Percentiles rank a stretch among this genome's conserved stretches.
These are phyloP conservation scores for Penicillium soppii DNA, from an alignment of 495 filamentous ascomycete genomes.

Conservation along the genomic window DNA sequence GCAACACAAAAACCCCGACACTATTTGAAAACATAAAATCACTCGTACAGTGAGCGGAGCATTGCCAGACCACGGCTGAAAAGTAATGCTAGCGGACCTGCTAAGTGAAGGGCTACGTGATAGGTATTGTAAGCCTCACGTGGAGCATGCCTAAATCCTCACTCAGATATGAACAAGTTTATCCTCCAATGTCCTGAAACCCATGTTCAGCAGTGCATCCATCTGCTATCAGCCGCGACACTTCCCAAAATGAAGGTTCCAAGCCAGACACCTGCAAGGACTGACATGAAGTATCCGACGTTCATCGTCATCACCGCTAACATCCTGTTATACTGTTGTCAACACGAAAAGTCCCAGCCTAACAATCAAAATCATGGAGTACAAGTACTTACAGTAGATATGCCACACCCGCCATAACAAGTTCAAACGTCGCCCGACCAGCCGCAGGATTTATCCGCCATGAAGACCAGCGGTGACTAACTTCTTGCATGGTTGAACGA, in stretches of 20 bases:
- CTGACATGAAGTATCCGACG: slow-evolving; percentile 31
- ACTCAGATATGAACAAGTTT: background rate
- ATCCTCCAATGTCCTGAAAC: background rate
- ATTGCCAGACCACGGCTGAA: too few relatives aligned
- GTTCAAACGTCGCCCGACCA: slow-evolving; percentile 21
- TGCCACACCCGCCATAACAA: slow-evolving; percentile 22
- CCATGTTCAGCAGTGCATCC: slow-evolving; percentile 19
- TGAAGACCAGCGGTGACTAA: slow-evolving; percentile 22
- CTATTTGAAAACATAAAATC: too few relatives aligned
- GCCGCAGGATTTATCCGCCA: slow-evolving; percentile 30
- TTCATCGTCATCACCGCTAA: slow-evolving; percentile 37
- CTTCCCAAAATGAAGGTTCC: slow-evolving; percentile 33
- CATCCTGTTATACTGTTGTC: slow-evolving; percentile 19
- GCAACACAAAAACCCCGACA: too few relatives aligned
- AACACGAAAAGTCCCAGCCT: background rate
- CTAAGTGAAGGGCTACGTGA: too few relatives aligned
- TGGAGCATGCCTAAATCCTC: background rate
- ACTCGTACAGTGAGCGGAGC: too few relatives aligned
- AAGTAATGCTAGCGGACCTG: too few relatives aligned
- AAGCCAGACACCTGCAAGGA: slow-evolving; percentile 27
- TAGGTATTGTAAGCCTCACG: too few relatives aligned
- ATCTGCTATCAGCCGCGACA: slow-evolving; percentile 25
- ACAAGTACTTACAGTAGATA: slow-evolving; percentile 24
- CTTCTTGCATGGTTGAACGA: slow-evolving; percentile 14
- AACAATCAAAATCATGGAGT: background rate